Percentiles rank a stretch among this genome's conserved stretches.
phyloP scores from a whole-genome alignment of 2,329 filamentous ascomycete species.

The Fusarium nelsonii region DNA sequence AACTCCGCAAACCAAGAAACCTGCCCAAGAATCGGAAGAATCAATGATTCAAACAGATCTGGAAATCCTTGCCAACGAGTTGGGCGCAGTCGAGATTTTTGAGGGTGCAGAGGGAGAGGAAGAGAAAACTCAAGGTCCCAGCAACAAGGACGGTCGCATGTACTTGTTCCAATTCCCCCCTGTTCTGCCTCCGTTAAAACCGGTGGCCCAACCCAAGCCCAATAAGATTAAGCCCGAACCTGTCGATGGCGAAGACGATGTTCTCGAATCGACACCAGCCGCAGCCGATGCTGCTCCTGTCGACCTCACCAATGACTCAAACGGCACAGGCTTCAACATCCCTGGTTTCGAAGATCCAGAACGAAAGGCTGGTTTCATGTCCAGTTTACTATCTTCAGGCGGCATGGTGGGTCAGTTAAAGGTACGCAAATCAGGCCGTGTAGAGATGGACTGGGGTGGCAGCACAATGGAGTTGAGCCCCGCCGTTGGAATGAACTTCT shows the following conservation, averaged over 20 bases:
- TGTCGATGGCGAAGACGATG: slow-evolving; percentile 54
- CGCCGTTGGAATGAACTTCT: slow-evolving; percentile 66
- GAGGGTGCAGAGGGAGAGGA: slow-evolving; percentile 38
- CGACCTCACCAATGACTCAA: slow-evolving; percentile 58
- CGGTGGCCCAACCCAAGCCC: slow-evolving; percentile 43
- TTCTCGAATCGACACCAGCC: slow-evolving; percentile 52
- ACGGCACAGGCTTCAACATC: slow-evolving; percentile 30
- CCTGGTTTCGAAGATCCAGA: slow-evolving; percentile 51
- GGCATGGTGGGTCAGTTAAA: slow-evolving; percentile 72
- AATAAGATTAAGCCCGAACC: slow-evolving; percentile 59
- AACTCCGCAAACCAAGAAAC: slow-evolving; percentile 48
- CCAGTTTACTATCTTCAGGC: slow-evolving; percentile 60
- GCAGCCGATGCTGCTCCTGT: slow-evolving; percentile 49
- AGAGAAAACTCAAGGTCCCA: slow-evolving; percentile 45
- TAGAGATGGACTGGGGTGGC: slow-evolving; percentile 73
- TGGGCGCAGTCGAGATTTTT: slow-evolving; percentile 55
- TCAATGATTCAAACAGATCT: slow-evolving; percentile 56
- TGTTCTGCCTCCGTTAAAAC: slow-evolving; percentile 67
- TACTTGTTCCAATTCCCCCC: slow-evolving; percentile 76
- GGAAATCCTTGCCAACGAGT: slow-evolving; percentile 58
- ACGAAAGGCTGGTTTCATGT: slow-evolving; percentile 52
- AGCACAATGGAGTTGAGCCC: slow-evolving; percentile 64
- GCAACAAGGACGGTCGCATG: slow-evolving; percentile 66
- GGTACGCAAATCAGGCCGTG: slow-evolving; percentile 71
- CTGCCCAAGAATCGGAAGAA: slow-evolving; percentile 55